Evolutionary conservation across 345 rosid genomes (phyloP).

Genomic region (Hibiscus trionum): DNA sequence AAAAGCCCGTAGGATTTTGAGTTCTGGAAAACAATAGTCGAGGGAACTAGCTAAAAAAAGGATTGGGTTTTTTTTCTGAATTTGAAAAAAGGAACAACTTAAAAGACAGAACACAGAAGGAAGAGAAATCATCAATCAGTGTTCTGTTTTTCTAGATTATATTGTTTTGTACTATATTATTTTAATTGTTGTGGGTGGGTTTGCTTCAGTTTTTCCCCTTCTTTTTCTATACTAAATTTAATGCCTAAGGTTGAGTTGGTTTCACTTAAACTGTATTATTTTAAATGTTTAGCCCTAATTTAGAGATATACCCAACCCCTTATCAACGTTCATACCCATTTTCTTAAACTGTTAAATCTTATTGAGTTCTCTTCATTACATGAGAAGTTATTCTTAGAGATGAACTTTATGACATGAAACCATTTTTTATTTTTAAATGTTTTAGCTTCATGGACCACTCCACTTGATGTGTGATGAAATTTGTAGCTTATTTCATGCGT

Average conservation of each 20-base stretch:
- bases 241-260: no score
- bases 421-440: background rate
- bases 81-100: background rate
- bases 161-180: no score
- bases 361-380: no score
- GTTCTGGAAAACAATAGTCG: background rate
- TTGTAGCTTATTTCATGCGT: background rate
- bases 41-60: background rate
- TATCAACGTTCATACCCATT: no score
- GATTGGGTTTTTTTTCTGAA: background rate
- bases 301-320: background rate
- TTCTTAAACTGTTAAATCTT: no score
- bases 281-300: background rate
- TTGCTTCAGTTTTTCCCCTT: no score
- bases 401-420: background rate
- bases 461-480: background rate
- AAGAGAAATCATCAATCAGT: no score
- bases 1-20: background rate
- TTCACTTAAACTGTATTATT: no score
- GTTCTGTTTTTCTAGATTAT: no score
- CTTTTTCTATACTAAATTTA: no score
- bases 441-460: background rate
- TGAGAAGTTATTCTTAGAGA: background rate
- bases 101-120: no score
- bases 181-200: no score